Evolutionary conservation across 768 basidiomycete genomes (phyloP).

Genomic region (Lentinula sp.): DNA sequence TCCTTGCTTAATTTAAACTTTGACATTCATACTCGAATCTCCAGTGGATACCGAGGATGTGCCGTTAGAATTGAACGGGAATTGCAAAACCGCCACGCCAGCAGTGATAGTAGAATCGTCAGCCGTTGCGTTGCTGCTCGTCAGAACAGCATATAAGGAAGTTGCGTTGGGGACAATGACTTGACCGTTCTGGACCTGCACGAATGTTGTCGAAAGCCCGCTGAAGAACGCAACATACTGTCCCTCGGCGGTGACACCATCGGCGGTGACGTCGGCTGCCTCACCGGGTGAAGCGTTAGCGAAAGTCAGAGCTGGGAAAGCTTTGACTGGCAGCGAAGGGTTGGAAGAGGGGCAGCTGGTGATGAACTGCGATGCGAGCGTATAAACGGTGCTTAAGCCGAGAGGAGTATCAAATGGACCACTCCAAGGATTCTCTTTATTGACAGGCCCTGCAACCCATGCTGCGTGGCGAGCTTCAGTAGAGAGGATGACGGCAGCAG

Average conservation of each 20-base stretch:
- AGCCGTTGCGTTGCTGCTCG: background rate
- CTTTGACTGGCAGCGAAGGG: conserved; percentile 38
- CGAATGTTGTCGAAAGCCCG: conserved; percentile 25
- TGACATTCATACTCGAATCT: no score
- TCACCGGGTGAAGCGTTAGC: conserved; percentile 21
- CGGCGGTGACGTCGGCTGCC: conserved; percentile 18
- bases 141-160: background rate
- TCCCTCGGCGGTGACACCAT: conserved; percentile 5
- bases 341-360: conserved; percentile 41
- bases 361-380: conserved; percentile 39
- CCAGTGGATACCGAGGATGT: background rate
- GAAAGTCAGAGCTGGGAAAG: conserved; percentile 37
- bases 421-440: conserved; percentile 46
- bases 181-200: background rate
- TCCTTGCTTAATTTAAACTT: no score
- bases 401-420: conserved; percentile 39
- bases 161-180: background rate
- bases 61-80: background rate
- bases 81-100: background rate
- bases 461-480: conserved; percentile 58
- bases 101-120: background rate
- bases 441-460: conserved; percentile 50
- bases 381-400: conserved; percentile 36
- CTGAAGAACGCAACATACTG: conserved; percentile 34
- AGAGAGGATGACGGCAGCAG: conserved; percentile 40